A percentile compares a stretch with the other conserved stretches of the same genome.
Evolutionary conservation across 805 yeast species (phyloP).

Genomic region (Pichia pseudocactophila): DNA sequence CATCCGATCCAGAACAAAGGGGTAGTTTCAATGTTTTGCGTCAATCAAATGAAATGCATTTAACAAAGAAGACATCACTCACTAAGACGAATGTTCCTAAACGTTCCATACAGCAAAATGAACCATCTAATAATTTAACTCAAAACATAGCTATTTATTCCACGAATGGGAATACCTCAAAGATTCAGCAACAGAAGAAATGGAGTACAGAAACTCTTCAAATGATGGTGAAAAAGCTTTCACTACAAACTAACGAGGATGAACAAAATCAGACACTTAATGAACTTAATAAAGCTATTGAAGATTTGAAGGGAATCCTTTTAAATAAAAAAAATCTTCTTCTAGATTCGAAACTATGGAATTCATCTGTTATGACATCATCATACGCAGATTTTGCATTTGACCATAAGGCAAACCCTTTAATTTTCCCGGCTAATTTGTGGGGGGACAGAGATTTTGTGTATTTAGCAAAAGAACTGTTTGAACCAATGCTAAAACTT

Average conservation of each 20-base stretch:
- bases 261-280: neutral
- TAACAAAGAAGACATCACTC: no score
- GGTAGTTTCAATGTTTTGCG: no score
- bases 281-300: neutral
- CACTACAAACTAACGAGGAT: neutral
- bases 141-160: no score
- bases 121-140: no score
- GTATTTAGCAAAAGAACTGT: neutral
- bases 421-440: neutral
- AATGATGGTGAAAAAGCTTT: neutral
- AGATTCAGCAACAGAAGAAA: no score
- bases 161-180: no score
- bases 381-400: neutral
- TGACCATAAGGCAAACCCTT: neutral
- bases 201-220: neutral
- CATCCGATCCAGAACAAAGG: no score
- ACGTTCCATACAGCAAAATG: no score
- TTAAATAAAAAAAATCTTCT: neutral
- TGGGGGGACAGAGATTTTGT: constrained; percentile 1
- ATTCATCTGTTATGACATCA: no score
- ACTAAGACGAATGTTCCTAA: no score
- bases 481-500: neutral
- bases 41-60: no score
- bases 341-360: no score
- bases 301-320: neutral